Evolutionary conservation across 2,329 filamentous ascomycete species (phyloP), one percentile per base, ranked within the genome.

Genomic region (Hymenoscyphus linearis): DNA sequence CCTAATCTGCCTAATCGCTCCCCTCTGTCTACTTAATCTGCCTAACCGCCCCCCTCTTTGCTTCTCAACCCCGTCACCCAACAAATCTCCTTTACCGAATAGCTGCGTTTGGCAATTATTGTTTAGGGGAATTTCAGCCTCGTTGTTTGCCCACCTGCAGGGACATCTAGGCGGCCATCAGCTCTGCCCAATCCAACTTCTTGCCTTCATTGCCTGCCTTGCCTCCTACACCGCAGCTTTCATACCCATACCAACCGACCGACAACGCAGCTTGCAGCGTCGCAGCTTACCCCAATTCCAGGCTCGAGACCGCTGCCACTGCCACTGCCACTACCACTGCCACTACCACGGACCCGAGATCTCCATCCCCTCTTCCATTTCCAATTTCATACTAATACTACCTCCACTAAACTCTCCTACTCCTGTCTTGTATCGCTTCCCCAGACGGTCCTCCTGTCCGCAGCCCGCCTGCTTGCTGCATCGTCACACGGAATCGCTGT

Each of bases 401-500:
- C 31, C 10, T 9, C 31, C 31, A 9, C 31, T 31, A 31, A 31
- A 9, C 31, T 53, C 26, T 13, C 50, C 16, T n/a, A 14, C n/a
- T n/a, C n/a, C n/a, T n/a, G n/a, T 31, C 31, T 25, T 52, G 7
- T 50, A 25, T 26, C 50, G 7, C 1, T 27, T 52, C 56, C 37
- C n/a, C 31, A 26, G 34, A 52, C 36, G 27, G 31, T 34, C 55
- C 25, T 14, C 27, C 37, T 35, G 25, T 22, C 26, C 4, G 12
- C 7, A 13, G n/a, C 53, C 27, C 35, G 53, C 13, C 31, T n/a
- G 12, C 26, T 26, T 58, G 56, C 40, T 58, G 56, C 56, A 52
- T 59, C 35, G 57, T 59, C 57, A 59, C 57, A 54, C 57, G 34
- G 57, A 59, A 27, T 54, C 50, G 16, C 16, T 12, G 16, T 54